Base-by-base conservation (phyloP, 441 rosid genomes). In the Bruguiera hainesii region DNA sequence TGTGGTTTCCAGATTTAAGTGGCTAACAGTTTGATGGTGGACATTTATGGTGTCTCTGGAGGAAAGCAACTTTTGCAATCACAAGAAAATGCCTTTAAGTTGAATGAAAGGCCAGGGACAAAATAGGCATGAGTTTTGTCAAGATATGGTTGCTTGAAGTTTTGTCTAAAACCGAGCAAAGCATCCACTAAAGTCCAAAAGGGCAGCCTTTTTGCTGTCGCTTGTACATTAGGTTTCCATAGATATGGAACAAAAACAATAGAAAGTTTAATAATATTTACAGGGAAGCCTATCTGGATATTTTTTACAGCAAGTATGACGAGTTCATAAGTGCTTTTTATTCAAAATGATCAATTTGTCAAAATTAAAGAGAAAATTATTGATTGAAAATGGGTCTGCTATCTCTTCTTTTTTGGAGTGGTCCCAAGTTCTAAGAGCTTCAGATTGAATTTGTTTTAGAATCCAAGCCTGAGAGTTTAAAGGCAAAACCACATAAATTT, bases 31-130 rank as follows among this genome's bases (percentile, higher is more conserved):
- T 63, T 58, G 21, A 37, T 20, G 31, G 21, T 64, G 53, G 26
- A 33, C 7, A 25, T 28, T 60, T 69, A 30, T 25, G 31, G 35
- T 23, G 29, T 56, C n/a, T 61, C 59, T 28, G 31, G 25, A 56
- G 51, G 77, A 69, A 55, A 53, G 5, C 21, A 39, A 60, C 53
- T 64, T 69, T 64, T 69, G 3, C 59, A 29, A n/a, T 29, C 13
- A 61, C 61, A 33, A 48, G 64, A 49, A 56, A 56, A 48, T 69
- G 33, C 19, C 25, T 31, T 19, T 29, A 39, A 6, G 57, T 9
- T 51, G 70, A 53, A 42, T 59, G 66, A 60, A 64, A 35, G 58
- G 35, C 37, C 25, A 28, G 26, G 49, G 20, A 4, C 33, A 53
- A 35, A 58, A 52, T 35, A 11, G 55, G 25, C 55, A 55, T 19